phyloP scores from a whole-genome alignment of 306 rosid genomes.

The Casuarina cunninghamiana region DNA sequence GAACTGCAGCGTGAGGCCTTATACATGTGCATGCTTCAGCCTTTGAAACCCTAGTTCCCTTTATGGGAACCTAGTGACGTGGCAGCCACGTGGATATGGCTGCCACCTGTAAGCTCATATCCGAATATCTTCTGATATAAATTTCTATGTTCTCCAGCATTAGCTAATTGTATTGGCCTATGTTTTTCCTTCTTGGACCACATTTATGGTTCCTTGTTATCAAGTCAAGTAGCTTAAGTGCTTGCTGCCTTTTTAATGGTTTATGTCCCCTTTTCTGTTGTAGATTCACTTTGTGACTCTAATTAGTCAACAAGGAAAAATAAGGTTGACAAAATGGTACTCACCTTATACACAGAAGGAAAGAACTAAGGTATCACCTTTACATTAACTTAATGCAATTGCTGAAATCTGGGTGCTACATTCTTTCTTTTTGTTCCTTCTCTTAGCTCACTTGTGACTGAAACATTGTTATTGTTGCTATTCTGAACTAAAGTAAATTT shows the following conservation, averaged over 20 bases:
- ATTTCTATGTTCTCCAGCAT: not conserved
- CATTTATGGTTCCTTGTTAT: not conserved
- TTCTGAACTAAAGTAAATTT: not conserved
- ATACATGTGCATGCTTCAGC: not conserved
- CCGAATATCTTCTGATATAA: not conserved
- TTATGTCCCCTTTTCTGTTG: not conserved
- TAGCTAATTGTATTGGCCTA: not conserved
- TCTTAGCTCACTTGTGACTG: not conserved
- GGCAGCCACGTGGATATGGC: too few species aligned
- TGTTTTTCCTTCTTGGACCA: not conserved
- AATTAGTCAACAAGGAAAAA: constrained; percentile 92
- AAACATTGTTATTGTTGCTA: not conserved
- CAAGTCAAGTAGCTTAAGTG: not conserved
- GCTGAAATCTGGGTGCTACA: too few species aligned
- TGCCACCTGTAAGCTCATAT: too few species aligned
- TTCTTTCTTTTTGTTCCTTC: not conserved
- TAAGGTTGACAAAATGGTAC: constrained; percentile 95
- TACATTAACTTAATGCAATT: too few species aligned
- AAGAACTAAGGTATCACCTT: constrained; percentile 69
- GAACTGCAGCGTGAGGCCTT: too few species aligned
- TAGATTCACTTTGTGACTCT: constrained; percentile 96
- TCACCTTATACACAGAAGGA: constrained; percentile 94
- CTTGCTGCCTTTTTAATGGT: constrained; percentile 7
- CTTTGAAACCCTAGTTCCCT: too few species aligned
- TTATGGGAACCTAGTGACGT: too few species aligned